phyloP scores from a whole-genome alignment of 371 early-diverging fungal genomes.

The Rhizopus delemar region DNA sequence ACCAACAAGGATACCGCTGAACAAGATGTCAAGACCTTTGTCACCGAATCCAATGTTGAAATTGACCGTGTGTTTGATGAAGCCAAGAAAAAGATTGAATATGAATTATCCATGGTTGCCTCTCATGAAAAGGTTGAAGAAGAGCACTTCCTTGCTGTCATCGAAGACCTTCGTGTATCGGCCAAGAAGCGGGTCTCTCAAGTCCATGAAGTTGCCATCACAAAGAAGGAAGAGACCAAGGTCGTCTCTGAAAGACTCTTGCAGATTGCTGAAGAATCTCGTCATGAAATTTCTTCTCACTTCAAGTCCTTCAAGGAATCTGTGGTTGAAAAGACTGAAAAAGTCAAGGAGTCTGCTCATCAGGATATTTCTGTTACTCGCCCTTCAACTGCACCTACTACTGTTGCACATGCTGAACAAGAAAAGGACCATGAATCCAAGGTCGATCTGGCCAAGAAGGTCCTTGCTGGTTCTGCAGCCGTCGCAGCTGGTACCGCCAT shows the following conservation, averaged over 20 bases:
- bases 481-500: constrained; percentile 31
- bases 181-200: constrained; percentile 24
- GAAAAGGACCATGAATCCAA: constrained; percentile 15
- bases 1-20: constrained; percentile 13
- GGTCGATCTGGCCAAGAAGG: constrained; percentile 30
- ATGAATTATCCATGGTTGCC: constrained; percentile 22
- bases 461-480: constrained; percentile 26
- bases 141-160: constrained; percentile 20
- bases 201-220: constrained; percentile 14
- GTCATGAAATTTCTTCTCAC: constrained; percentile 22
- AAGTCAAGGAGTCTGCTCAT: constrained; percentile 9
- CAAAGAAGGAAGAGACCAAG: constrained; percentile 19
- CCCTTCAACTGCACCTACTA: not conserved
- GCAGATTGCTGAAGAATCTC: constrained; percentile 30
- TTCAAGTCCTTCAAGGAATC: constrained; percentile 15
- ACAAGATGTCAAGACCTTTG: constrained; percentile 14
- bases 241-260: constrained; percentile 20
- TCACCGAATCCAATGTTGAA: constrained; percentile 14
- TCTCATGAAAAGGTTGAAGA: constrained; percentile 26
- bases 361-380: not conserved
- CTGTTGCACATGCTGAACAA: constrained; percentile 2
- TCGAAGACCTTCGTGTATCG: constrained; percentile 22
- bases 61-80: constrained; percentile 25
- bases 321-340: constrained; percentile 15
- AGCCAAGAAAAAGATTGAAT: constrained; percentile 28